These are phyloP conservation scores for Dendrocalamus sinicus DNA, from an alignment of 176 grass and related monocot species.

Conservation along the genomic window DNA sequence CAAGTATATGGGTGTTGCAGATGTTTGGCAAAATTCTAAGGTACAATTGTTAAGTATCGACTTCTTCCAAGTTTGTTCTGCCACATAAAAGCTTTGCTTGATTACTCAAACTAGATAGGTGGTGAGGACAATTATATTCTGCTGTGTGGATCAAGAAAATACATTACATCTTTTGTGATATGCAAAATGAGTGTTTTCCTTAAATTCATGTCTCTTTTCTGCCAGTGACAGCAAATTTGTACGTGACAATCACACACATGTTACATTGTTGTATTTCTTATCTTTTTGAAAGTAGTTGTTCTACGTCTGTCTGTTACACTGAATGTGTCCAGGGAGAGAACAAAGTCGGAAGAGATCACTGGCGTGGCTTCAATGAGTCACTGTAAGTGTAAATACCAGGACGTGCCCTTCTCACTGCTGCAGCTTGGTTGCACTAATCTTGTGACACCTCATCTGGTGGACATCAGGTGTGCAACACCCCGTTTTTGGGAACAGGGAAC, in stretches of 20 bases:
- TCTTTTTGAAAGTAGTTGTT: not conserved
- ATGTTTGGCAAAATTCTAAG: conserved; percentile 4
- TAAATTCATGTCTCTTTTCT: not conserved
- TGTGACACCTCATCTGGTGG: conserved; percentile 6
- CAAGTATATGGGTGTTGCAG: not conserved
- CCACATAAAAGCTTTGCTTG: not conserved
- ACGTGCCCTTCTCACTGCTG: not conserved
- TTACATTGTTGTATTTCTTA: not conserved
- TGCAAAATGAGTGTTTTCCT: not conserved
- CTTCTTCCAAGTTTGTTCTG: not conserved
- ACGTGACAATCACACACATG: not conserved
- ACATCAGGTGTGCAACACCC: not conserved
- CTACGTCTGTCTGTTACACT: not conserved
- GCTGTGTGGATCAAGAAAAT: not conserved
- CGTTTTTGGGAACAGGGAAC: too few relatives aligned
- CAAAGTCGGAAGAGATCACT: not conserved
- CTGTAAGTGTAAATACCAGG: not conserved
- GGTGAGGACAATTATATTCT: not conserved
- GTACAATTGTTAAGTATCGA: not conserved
- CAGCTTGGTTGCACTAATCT: conserved; percentile 7
- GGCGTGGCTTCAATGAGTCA: not conserved
- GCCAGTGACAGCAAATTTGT: not conserved
- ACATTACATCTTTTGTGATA: not conserved
- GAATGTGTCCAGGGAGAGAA: not conserved
- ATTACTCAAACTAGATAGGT: not conserved